phyloP scores from a whole-genome alignment of 176 grass and related monocot genomes.

The Musa acuminata region DNA sequence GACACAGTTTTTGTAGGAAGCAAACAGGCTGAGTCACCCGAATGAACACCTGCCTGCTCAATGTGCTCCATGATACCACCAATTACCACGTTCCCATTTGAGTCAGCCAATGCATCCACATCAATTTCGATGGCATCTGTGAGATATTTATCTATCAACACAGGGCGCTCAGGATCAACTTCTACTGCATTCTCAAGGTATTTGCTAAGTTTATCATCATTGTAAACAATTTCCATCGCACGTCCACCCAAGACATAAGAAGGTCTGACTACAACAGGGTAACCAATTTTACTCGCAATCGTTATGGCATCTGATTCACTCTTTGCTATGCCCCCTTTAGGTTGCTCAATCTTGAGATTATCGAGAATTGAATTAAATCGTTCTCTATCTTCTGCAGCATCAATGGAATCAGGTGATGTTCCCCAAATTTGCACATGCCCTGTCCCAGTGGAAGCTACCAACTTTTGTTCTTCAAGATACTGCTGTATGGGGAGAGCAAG shows the following conservation, averaged over 20 bases:
- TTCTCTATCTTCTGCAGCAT: constrained; percentile 93
- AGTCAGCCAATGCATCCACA: constrained; percentile 85
- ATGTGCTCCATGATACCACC: constrained; percentile 99
- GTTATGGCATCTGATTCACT: constrained; percentile 74
- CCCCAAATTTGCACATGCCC: constrained; percentile 84
- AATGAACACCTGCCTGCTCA: constrained; percentile 95
- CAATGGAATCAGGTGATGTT: constrained; percentile 94
- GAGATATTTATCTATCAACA: constrained; percentile 88
- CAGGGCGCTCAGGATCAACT: constrained; percentile 85
- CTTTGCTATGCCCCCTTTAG: constrained; percentile 91
- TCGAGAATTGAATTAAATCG: constrained; percentile 92
- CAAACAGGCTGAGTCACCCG: constrained; percentile 93
- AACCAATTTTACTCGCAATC: constrained; percentile 81
- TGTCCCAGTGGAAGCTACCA: constrained; percentile 45
- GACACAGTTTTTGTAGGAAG: constrained; percentile 95
- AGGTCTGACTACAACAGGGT: constrained; percentile 93
- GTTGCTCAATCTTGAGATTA: constrained; percentile 81
- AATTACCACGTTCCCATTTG: constrained; percentile 78
- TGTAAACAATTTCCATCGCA: constrained; percentile 98
- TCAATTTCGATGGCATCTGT: constrained; percentile 96
- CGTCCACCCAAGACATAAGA: constrained; percentile 96
- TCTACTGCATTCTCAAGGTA: constrained; percentile 94
- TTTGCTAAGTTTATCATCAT: constrained; percentile 73
- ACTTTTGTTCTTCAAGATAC: constrained; percentile 56
- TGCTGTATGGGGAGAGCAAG: constrained; percentile 75